Conservation (phyloP, 495 filamentous ascomycete genomes). For the Podospora pseudoanserina region DNA sequence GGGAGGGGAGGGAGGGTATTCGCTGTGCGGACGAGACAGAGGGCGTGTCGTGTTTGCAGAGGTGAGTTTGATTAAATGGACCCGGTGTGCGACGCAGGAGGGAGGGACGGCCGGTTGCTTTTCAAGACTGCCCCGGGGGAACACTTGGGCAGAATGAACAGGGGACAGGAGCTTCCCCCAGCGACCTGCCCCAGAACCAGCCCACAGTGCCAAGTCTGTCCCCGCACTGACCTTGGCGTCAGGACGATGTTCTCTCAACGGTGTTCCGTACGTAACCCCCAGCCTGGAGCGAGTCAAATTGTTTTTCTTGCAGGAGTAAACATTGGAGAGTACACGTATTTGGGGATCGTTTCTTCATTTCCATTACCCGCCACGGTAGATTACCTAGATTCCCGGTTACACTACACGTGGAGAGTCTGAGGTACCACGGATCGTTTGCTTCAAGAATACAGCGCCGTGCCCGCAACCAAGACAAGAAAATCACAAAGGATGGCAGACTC, state of each 20-base stretch:
- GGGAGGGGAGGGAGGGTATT: constrained; percentile 6
- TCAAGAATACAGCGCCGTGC: no score
- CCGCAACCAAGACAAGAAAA: no score
- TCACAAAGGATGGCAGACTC: not conserved
- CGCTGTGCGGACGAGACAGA: constrained; percentile 5
- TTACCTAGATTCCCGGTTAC: not conserved
- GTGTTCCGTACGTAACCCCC: constrained; percentile 11
- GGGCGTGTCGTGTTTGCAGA: constrained; percentile 14
- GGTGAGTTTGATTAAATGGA: constrained; percentile 23
- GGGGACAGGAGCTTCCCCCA: constrained; percentile 13
- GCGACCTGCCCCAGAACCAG: constrained; percentile 7
- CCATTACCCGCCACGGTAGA: not conserved
- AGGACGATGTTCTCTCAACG: constrained; percentile 13
- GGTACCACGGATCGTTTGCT: no score
- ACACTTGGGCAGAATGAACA: constrained; percentile 19
- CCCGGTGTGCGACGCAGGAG: constrained; percentile 23
- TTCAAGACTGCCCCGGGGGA: constrained; percentile 17
- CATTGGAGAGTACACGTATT: no score
- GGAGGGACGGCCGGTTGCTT: constrained; percentile 21
- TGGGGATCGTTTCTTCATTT: no score
- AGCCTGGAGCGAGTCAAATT: not conserved
- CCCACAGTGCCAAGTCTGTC: constrained; percentile 16
- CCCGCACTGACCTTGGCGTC: constrained; percentile 18
- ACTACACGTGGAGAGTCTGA: not conserved
- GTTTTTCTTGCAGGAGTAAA: no score